Evolutionary conservation across 192 early-diverging fungal species (phyloP).

Genomic region (Phlyctochytrium arcticum): DNA sequence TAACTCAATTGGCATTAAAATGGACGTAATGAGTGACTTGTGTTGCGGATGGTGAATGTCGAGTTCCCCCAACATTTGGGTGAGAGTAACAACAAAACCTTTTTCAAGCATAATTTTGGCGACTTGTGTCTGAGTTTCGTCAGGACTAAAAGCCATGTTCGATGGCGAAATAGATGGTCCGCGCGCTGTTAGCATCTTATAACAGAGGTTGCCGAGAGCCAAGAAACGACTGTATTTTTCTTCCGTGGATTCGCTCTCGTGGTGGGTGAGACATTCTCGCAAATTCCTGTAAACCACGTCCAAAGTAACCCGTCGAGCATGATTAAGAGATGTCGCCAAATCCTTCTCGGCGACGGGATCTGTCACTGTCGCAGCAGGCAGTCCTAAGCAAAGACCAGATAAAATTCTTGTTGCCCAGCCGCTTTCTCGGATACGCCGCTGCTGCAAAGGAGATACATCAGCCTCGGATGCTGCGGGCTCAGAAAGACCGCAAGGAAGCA

Average conservation of each 20-base stretch:
- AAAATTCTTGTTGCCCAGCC: conserved; percentile 33
- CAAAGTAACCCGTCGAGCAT: conserved; percentile 62
- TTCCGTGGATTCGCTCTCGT: conserved; percentile 37
- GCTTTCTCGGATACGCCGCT: conserved; percentile 30
- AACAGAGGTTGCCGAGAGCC: conserved; percentile 63
- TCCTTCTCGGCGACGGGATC: conserved; percentile 45
- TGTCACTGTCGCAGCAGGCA: too few relatives aligned
- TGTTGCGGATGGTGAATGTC: conserved; percentile 88
- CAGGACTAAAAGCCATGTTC: conserved; percentile 14
- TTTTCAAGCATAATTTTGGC: conserved; percentile 87
- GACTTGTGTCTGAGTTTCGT: conserved; percentile 59
- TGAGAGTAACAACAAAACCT: conserved; percentile 73
- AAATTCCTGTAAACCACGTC: conserved; percentile 61
- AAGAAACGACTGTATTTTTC: conserved; percentile 65
- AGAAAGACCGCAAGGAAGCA: conserved; percentile 51
- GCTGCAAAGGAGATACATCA: too few relatives aligned
- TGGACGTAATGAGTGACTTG: conserved; percentile 64
- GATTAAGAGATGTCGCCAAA: conserved; percentile 50
- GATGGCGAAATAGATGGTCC: conserved; percentile 3
- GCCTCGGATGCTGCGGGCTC: background rate
- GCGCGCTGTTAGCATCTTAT: conserved; percentile 56
- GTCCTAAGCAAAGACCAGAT: conserved; percentile 35
- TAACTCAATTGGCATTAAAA: conserved; percentile 85
- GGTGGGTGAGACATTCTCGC: conserved; percentile 54
- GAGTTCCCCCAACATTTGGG: conserved; percentile 74